Conservation (phyloP, 768 basidiomycete genomes). For the Tulasnella sp. region DNA sequence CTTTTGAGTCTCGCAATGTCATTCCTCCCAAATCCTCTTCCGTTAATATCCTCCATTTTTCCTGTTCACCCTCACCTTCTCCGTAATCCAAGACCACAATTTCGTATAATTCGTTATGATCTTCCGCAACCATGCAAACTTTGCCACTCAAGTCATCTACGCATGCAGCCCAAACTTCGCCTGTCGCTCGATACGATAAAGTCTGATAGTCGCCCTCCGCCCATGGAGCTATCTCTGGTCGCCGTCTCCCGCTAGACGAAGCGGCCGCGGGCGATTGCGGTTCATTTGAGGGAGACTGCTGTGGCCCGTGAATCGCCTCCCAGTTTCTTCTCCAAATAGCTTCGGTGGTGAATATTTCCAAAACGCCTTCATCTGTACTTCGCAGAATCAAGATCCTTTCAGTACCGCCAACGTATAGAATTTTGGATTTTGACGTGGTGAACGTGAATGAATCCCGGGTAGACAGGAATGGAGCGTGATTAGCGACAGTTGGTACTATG, state of each 20-base stretch:
- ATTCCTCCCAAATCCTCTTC: no score
- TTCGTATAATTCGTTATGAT: slow-evolving; percentile 1
- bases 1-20: no score
- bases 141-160: slow-evolving; percentile 13
- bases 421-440: no score
- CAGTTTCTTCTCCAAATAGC: no score
- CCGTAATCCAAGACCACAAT: slow-evolving; percentile 13
- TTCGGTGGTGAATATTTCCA: slow-evolving; percentile 10
- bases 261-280: background rate
- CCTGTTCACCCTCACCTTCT: no score
- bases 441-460: no score
- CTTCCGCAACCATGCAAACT: slow-evolving; percentile 8
- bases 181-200: background rate
- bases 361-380: background rate
- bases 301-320: no score
- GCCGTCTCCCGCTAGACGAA: background rate
- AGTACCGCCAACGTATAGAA: slow-evolving; percentile 1
- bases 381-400: slow-evolving; percentile 7
- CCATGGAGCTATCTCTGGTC: background rate
- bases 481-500: no score
- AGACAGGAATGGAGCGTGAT: no score
- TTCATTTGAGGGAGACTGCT: background rate
- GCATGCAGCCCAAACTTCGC: slow-evolving; percentile 6
- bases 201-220: slow-evolving; percentile 11
- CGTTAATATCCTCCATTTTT: no score